These are phyloP conservation scores for Pharnaceum exiguum DNA, from an alignment of 148 eudicot genomes.

Conservation along the genomic window DNA sequence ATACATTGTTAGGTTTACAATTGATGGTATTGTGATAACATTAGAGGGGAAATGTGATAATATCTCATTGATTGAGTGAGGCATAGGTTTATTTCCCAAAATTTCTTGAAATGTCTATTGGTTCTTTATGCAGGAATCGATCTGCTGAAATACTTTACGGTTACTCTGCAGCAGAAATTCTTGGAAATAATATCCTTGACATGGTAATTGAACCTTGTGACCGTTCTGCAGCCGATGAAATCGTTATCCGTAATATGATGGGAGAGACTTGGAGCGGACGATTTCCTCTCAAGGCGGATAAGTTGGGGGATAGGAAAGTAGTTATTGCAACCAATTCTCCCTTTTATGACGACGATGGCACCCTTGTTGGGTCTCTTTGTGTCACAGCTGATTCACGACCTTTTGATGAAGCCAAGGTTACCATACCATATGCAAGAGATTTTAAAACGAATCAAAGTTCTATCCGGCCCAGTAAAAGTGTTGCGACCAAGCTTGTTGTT, in stretches of 20 bases:
- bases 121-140: conserved; percentile 66
- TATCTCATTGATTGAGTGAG: too few relatives aligned
- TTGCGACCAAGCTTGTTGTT: conserved; percentile 71
- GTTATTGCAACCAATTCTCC: conserved; percentile 68
- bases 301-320: conserved; percentile 48
- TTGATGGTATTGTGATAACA: too few relatives aligned
- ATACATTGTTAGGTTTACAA: too few relatives aligned
- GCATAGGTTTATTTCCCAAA: too few relatives aligned
- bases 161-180: conserved; percentile 69
- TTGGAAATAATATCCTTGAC: conserved; percentile 49
- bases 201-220: conserved; percentile 52
- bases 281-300: conserved; percentile 64
- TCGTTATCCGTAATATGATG: conserved; percentile 36
- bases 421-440: conserved; percentile 19
- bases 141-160: conserved; percentile 83
- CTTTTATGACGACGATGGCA: conserved; percentile 72
- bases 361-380: conserved; percentile 65
- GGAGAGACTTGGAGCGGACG: conserved; percentile 92
- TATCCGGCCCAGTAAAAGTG: conserved; percentile 36
- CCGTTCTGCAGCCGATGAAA: conserved; percentile 35
- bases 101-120: conserved; percentile 15
- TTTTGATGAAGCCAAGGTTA: conserved; percentile 35
- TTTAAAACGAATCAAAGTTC: conserved; percentile 33
- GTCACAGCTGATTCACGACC: conserved; percentile 61
- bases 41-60: too few relatives aligned